Conservation (phyloP, 805 yeast species). For the Candida pini region DNA sequence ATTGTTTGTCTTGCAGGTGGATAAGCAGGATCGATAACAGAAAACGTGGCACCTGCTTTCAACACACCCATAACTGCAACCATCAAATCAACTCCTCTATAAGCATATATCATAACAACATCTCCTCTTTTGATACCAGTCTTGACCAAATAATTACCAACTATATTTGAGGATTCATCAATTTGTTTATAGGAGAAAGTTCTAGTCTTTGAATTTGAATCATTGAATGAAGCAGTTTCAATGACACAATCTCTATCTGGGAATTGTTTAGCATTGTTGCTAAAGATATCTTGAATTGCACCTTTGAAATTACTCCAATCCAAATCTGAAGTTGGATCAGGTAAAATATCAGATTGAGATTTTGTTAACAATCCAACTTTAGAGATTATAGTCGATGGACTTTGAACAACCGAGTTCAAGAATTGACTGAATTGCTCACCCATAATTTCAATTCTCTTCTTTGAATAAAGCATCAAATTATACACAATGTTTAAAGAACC, state of each 20-base stretch:
- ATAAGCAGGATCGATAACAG: conserved; percentile 98
- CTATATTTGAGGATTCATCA: conserved; percentile 86
- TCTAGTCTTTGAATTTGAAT: conserved; percentile 52
- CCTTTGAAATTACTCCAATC: conserved; percentile 93
- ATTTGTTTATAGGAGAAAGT: conserved; percentile 82
- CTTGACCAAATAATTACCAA: conserved; percentile 79
- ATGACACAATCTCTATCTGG: conserved; percentile 91
- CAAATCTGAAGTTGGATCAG: conserved; percentile 81
- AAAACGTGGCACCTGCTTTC: conserved; percentile 98
- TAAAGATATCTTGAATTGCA: conserved; percentile 93
- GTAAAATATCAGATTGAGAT: conserved; percentile 57
- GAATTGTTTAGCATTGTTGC: conserved; percentile 72
- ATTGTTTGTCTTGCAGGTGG: conserved; percentile 97
- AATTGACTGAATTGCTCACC: conserved; percentile 70
- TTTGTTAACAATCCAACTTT: conserved; percentile 62
- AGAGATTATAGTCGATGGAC: conserved; percentile 44
- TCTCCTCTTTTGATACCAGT: conserved; percentile 88
- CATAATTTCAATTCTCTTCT: conserved; percentile 61
- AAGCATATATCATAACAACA: conserved; percentile 95
- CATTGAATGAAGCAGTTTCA: conserved; percentile 74
- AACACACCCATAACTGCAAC: conserved; percentile 96
- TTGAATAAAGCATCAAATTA: conserved; percentile 70
- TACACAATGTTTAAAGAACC: conserved; percentile 46
- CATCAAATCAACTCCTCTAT: conserved; percentile 94
- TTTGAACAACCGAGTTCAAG: conserved; percentile 29